A percentile compares a stretch with the other conserved stretches of the same genome.
Conservation (phyloP, 768 basidiomycete species). For the Paxillus ammoniavirescens region DNA sequence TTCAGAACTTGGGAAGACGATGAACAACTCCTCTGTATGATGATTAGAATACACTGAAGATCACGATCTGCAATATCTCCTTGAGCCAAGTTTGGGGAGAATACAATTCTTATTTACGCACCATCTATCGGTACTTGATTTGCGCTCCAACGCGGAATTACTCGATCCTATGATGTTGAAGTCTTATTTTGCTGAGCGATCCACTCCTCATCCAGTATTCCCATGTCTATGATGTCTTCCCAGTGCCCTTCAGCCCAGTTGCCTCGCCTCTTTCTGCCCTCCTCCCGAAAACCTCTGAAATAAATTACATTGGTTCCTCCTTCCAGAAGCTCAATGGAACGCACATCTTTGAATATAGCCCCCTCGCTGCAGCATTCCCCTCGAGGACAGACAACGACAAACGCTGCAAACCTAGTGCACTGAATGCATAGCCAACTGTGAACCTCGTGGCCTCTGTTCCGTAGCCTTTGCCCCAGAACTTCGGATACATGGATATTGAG, state of each 20-base stretch:
- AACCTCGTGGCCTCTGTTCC: slow-evolving; percentile 35
- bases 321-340: slow-evolving; percentile 4
- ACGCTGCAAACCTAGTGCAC: slow-evolving; percentile 34
- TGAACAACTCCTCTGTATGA: neutral
- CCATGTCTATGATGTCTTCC: slow-evolving; percentile 34
- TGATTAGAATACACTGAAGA: neutral
- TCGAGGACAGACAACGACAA: slow-evolving; percentile 35
- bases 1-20: slow-evolving; percentile 12
- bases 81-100: neutral
- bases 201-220: slow-evolving; percentile 34
- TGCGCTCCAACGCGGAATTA: neutral
- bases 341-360: slow-evolving; percentile 36
- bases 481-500: slow-evolving; percentile 18
- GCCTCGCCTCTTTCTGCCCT: slow-evolving; percentile 21
- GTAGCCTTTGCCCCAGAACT: slow-evolving; percentile 35
- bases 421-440: slow-evolving; percentile 35
- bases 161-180: neutral
- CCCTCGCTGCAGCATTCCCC: slow-evolving; percentile 31
- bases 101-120: too few species aligned
- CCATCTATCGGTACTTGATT: neutral
- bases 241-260: slow-evolving; percentile 22
- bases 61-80: neutral
- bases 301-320: neutral
- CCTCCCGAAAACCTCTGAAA: slow-evolving; percentile 32
- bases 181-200: neutral